Percentiles rank a stretch among this genome's conserved stretches.
These are phyloP conservation scores for Geranium rotundifolium DNA, from an alignment of 345 rosid species.

Conservation along the genomic window DNA sequence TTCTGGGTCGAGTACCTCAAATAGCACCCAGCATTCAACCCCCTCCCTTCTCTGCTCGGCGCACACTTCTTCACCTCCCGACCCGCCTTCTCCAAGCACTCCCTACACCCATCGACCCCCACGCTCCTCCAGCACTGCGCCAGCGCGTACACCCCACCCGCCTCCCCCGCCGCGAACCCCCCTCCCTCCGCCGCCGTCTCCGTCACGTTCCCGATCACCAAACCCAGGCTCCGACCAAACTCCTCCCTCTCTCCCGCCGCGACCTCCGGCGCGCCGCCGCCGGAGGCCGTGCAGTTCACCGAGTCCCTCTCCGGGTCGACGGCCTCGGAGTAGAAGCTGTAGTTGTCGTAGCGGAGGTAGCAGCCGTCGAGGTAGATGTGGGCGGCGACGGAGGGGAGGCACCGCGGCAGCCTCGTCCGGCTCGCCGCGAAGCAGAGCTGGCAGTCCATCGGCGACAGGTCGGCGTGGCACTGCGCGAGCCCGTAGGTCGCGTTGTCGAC, in stretches of 20 bases:
- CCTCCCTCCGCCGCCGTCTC: conserved; percentile 7
- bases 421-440: conserved; percentile 47
- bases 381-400: conserved; percentile 32
- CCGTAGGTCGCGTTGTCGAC: conserved; percentile 23
- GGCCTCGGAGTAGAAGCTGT: conserved; percentile 39
- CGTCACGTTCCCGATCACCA: conserved; percentile 20
- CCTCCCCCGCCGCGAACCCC: background rate
- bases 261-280: background rate
- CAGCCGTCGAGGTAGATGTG: conserved; percentile 56
- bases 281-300: conserved; percentile 13
- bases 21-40: conserved; percentile 53
- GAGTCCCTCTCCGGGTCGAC: conserved; percentile 21
- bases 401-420: conserved; percentile 44
- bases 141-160: conserved; percentile 34
- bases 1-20: conserved; percentile 54
- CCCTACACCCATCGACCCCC: conserved; percentile 22
- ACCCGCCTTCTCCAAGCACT: conserved; percentile 33
- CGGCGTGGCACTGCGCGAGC: conserved; percentile 45
- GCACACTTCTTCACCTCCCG: conserved; percentile 21
- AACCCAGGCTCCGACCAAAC: conserved; percentile 17
- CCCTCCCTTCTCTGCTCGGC: conserved; percentile 37
- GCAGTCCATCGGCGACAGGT: conserved; percentile 54
- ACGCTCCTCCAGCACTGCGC: conserved; percentile 64
- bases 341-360: conserved; percentile 46
- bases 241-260: background rate